Evolutionary conservation across 495 filamentous ascomycete genomes (phyloP).

Genomic region (Penicillium lagena): DNA sequence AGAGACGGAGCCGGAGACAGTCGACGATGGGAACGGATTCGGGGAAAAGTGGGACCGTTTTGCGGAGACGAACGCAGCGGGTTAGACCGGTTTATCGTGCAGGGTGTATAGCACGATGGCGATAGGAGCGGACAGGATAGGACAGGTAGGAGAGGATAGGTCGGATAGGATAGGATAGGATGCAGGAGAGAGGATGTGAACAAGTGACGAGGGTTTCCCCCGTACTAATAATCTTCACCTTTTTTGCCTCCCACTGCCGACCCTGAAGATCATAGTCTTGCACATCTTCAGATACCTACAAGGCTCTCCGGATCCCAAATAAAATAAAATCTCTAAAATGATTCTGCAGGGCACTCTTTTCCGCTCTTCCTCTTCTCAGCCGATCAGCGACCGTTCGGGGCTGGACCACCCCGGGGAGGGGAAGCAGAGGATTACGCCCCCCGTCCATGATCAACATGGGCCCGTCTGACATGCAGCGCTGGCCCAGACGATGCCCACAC

Average conservation of each 20-base stretch:
- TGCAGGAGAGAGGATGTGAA: not conserved
- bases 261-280: slow-evolving; percentile 18
- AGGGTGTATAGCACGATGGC: not conserved
- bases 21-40: slow-evolving; percentile 18
- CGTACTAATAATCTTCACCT: too few relatives aligned
- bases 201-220: too few relatives aligned
- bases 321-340: too few relatives aligned
- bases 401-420: too few relatives aligned
- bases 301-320: too few relatives aligned
- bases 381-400: too few relatives aligned
- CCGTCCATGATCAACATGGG: slow-evolving; percentile 17
- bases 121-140: not conserved
- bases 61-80: slow-evolving; percentile 18
- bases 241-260: not conserved
- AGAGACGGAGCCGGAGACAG: not conserved
- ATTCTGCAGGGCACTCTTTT: too few relatives aligned
- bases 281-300: too few relatives aligned
- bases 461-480: slow-evolving; percentile 23
- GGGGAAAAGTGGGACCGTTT: slow-evolving; percentile 31
- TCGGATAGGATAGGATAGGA: slow-evolving; percentile 6
- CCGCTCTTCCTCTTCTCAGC: too few relatives aligned
- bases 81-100: not conserved
- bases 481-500: too few relatives aligned
- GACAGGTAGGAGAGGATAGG: slow-evolving; percentile 1
- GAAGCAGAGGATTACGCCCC: too few relatives aligned